A percentile compares a stretch with the other conserved stretches of the same genome.
These are phyloP conservation scores for Vigna mungo DNA, from an alignment of 306 rosid genomes.

Conservation along the genomic window DNA sequence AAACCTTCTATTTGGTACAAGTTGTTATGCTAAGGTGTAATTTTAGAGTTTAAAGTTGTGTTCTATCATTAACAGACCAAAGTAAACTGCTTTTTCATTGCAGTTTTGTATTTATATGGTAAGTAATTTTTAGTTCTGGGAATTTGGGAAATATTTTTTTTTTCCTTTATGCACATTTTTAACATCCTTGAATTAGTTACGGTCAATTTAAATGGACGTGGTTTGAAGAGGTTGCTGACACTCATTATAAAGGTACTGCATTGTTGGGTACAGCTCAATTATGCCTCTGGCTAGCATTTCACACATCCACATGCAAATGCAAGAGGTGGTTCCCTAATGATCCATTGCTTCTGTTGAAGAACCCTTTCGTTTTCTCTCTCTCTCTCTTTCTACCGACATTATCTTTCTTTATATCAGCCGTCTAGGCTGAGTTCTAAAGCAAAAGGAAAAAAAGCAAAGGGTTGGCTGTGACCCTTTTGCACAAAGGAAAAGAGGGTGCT, in stretches of 20 bases:
- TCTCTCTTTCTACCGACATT: conserved; percentile 45
- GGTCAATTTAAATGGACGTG: conserved; percentile 31
- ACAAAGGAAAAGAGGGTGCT: conserved; percentile 33
- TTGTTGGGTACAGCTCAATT: conserved; percentile 53
- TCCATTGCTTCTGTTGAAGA: conserved; percentile 35
- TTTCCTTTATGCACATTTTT: conserved; percentile 4
- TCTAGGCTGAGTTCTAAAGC: conserved; percentile 27
- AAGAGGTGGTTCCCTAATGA: conserved; percentile 12
- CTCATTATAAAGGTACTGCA: conserved; percentile 17
- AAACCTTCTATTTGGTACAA: not conserved
- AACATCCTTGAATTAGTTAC: not conserved
- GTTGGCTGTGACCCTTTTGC: conserved; percentile 28
- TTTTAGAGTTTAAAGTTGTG: not conserved
- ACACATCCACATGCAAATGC: conserved; percentile 15
- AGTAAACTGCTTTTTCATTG: not conserved
- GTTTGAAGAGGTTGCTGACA: conserved; percentile 20
- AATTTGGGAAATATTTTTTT: not conserved
- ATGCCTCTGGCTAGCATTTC: conserved; percentile 11
- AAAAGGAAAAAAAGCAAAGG: conserved; percentile 24
- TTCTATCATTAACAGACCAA: not conserved
- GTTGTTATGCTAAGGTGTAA: no score
- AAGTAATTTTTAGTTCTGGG: not conserved
- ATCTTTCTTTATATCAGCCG: conserved; percentile 18
- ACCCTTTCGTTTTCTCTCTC: conserved; percentile 12
- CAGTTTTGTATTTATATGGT: not conserved